Evolutionary conservation across 192 early-diverging fungal species (phyloP).

Genomic region (Linnemannia hyalina): DNA sequence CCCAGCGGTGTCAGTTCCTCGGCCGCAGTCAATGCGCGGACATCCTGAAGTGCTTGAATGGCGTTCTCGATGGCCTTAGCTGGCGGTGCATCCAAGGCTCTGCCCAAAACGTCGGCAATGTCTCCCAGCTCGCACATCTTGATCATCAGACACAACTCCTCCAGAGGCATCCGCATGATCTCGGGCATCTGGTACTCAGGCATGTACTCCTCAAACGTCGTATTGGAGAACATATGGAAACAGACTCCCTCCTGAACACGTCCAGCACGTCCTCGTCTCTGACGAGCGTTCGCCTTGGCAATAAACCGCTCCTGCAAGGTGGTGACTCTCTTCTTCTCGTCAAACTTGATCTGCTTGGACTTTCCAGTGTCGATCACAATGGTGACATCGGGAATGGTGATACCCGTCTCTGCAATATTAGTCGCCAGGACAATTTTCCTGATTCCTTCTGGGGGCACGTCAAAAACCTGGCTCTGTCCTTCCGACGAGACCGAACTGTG

Average conservation of each 20-base stretch:
- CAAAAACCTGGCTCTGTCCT: slow-evolving; percentile 80
- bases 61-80: slow-evolving; percentile 70
- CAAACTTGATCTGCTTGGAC: slow-evolving; percentile 80
- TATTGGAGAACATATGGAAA: slow-evolving; percentile 76
- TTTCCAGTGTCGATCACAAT: slow-evolving; percentile 84
- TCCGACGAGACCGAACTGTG: slow-evolving; percentile 77
- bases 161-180: slow-evolving; percentile 84
- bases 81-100: slow-evolving; percentile 81
- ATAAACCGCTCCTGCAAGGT: slow-evolving; percentile 73
- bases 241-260: slow-evolving; percentile 82
- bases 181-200: slow-evolving; percentile 79
- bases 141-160: slow-evolving; percentile 84
- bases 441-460: slow-evolving; percentile 55
- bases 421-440: slow-evolving; percentile 84
- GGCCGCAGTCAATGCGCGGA: slow-evolving; percentile 61
- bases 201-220: slow-evolving; percentile 68
- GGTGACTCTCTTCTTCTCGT: slow-evolving; percentile 71
- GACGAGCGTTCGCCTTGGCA: slow-evolving; percentile 75
- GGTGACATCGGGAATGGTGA: slow-evolving; percentile 86
- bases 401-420: slow-evolving; percentile 88
- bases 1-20: slow-evolving; percentile 83
- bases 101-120: slow-evolving; percentile 66
- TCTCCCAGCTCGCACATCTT: slow-evolving; percentile 75
- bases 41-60: slow-evolving; percentile 67
- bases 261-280: slow-evolving; percentile 89